Percentiles rank a stretch among this genome's conserved stretches.
phyloP scores from a whole-genome alignment of 1,139 yeast genomes.

The Pneumocystis sp. region DNA sequence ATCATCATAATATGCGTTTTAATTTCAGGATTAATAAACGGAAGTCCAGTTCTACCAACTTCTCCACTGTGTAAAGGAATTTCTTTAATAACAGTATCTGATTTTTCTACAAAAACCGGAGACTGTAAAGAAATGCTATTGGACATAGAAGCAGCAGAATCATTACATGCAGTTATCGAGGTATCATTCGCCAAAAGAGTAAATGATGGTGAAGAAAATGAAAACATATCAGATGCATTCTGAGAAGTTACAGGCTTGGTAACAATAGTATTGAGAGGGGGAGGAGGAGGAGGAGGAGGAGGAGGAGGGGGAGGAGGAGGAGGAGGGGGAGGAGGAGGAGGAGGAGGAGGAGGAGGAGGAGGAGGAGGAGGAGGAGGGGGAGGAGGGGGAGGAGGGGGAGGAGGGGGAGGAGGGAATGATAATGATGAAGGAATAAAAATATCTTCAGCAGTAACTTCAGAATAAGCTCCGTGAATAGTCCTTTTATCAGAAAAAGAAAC shows the following conservation, averaged over 20 bases:
- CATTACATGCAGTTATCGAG: not conserved
- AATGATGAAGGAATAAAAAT: constrained; percentile 21
- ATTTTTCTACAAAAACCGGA: not conserved
- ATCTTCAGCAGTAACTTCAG: not conserved
- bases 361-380: constrained; percentile 19
- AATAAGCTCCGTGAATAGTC: not conserved
- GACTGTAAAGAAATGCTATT: constrained; percentile 9
- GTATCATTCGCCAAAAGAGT: constrained; percentile 2
- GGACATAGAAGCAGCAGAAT: constrained; percentile 4
- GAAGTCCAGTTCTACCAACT: constrained; percentile 10
- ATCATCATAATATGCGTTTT: constrained; percentile 11
- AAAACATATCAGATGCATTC: constrained; percentile 16
- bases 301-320: too few species aligned
- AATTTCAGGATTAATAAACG: constrained; percentile 8
- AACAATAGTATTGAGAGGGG: constrained; percentile 16
- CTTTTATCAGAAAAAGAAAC: not conserved
- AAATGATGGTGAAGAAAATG: constrained; percentile 16
- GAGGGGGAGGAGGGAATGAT: constrained; percentile 6
- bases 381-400: constrained; percentile 21
- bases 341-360: constrained; percentile 26
- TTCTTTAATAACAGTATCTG: not conserved
- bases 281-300: constrained; percentile 18
- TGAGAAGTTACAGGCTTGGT: constrained; percentile 20
- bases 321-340: constrained; percentile 15
- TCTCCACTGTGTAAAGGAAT: constrained; percentile 8